These are phyloP conservation scores for Echium plantagineum DNA, from an alignment of 257 asterid genomes.

Conservation along the genomic window DNA sequence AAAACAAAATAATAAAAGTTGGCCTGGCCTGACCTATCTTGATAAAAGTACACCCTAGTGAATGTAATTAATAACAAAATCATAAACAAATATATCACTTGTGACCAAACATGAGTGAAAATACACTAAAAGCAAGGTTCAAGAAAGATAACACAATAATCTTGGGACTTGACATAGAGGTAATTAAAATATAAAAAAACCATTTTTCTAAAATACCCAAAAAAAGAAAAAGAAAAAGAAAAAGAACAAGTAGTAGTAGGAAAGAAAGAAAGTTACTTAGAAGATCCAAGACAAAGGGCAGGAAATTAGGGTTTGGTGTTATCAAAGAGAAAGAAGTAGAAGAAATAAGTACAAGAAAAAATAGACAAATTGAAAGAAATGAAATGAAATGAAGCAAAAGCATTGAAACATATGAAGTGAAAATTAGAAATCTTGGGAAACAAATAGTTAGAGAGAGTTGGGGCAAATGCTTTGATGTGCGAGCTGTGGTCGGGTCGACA, in stretches of 20 bases:
- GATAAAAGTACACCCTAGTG: constrained; percentile 27
- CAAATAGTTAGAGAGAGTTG: constrained; percentile 23
- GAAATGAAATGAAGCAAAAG: constrained; percentile 6
- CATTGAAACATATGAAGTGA: constrained; percentile 9
- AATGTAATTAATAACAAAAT: constrained; percentile 16
- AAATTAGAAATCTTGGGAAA: constrained; percentile 24
- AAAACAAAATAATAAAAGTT: background rate
- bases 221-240: background rate
- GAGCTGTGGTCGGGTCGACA: constrained; percentile 59
- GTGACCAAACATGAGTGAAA: constrained; percentile 30
- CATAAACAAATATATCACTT: constrained; percentile 36
- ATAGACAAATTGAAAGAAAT: background rate
- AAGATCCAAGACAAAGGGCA: constrained; percentile 39
- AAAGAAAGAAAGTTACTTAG: constrained; percentile 2
- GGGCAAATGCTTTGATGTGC: constrained; percentile 61
- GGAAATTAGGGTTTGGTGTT: constrained; percentile 60
- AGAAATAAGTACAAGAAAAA: background rate
- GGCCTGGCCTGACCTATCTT: background rate
- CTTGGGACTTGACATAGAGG: constrained; percentile 40
- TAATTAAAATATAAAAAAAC: background rate
- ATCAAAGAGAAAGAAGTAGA: constrained; percentile 4
- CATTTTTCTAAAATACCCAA: background rate
- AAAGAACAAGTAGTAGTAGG: background rate
- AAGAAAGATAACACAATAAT: constrained; percentile 10
- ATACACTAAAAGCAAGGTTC: constrained; percentile 13